Evolutionary conservation across 1,139 yeast species (phyloP).

Genomic region (Magnusiomyces sp.): DNA sequence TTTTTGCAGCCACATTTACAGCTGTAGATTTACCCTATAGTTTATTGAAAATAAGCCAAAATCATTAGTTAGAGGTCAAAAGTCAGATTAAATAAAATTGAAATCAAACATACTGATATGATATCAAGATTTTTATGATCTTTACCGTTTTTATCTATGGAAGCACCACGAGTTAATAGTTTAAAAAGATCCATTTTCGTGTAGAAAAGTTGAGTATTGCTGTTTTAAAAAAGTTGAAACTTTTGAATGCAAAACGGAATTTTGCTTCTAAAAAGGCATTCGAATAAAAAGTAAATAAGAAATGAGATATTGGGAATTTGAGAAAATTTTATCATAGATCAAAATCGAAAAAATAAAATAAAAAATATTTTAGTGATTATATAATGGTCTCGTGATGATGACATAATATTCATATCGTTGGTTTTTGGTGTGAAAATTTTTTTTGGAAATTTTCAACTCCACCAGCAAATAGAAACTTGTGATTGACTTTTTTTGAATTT

Average conservation of each 20-base stretch:
- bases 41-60: conserved; percentile 13
- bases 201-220: neutral
- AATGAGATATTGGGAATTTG: neutral
- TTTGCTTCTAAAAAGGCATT: too few relatives aligned
- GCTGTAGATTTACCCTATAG: conserved; percentile 15
- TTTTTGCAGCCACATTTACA: conserved; percentile 9
- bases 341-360: neutral
- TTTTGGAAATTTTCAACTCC: neutral
- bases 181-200: conserved; percentile 76
- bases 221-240: neutral
- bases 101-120: conserved; percentile 7
- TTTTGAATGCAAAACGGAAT: neutral
- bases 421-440: neutral
- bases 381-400: neutral
- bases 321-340: neutral
- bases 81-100: neutral
- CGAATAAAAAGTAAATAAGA: too few relatives aligned
- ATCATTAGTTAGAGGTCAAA: conserved; percentile 6
- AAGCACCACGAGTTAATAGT: conserved; percentile 78
- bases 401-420: neutral
- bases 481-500: neutral
- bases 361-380: neutral
- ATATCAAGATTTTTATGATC: conserved; percentile 28
- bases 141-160: conserved; percentile 44
- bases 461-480: neutral